Base-by-base conservation (phyloP, 805 yeast genomes). In the Starmerella sp. region DNA sequence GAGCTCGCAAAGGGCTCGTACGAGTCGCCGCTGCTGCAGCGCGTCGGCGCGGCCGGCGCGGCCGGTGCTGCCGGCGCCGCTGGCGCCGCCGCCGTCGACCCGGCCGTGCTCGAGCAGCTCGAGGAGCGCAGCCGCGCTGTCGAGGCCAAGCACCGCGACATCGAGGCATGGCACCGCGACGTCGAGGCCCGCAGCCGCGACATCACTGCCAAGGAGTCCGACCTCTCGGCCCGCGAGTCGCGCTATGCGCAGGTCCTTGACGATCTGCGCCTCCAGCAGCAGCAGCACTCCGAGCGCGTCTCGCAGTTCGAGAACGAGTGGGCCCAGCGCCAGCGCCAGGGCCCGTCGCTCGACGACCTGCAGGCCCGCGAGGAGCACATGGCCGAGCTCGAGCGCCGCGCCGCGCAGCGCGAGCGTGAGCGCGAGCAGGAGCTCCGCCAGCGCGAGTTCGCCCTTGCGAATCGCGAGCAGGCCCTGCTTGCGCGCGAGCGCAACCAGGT, bases 391-490 rank as follows among this genome's bases (percentile, higher is more conserved):
- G 61, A 58, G 51, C 59, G 57, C 22, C 46, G 48, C 30, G 30
- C 52, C 8, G 41, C 31, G 1, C 54, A 39, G 14, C 58, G 61
- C 34, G 63, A 61, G 38, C 57, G 55, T 41, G 54, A 36, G 10
- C 58, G 61, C 30, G 63, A 61, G 41, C 57, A 52, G 30, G 55
- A 36, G 35, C 28, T 52, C 28, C 37, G 43, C 22, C 58, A 55
- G 51, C 57, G 56, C 31, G 67, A 65, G 51, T 60, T 57, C 42
- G 60, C 51, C 17, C 39, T 64, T 29, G 49, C 51, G 13, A 57
- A 53, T 36, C 59, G 61, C 32, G 63, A 62, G 48, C 57, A 54
- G 37, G 58, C 57, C 13, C 28, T 59, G n/a, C 22, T 52, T 1
- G 48, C 54, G 9, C 55, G 59, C n/a, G 57, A 54, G 42, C 11